These are phyloP conservation scores for Mercurialis annua DNA, from an alignment of 345 rosid species.

Conservation along the genomic window DNA sequence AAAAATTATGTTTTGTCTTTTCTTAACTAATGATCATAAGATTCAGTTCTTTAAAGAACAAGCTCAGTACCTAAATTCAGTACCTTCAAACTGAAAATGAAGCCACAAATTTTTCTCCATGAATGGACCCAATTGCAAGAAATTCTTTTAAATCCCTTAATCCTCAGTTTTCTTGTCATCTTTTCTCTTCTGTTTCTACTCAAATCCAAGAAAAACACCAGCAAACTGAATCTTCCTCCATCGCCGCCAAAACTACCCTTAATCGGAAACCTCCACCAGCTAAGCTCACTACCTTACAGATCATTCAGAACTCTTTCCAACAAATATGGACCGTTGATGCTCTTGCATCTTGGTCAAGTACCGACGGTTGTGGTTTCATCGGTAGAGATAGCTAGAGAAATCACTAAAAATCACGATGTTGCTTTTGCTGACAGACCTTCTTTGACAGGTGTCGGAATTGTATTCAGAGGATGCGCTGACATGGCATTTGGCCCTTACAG, in stretches of 20 bases:
- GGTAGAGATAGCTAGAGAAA: conserved; percentile 13
- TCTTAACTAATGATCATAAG: no score
- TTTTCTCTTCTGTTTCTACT: background rate
- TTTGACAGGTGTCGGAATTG: conserved; percentile 1
- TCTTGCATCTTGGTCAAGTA: conserved; percentile 7
- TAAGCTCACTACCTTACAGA: conserved; percentile 15
- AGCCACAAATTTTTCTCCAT: background rate
- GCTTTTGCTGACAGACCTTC: conserved; percentile 22
- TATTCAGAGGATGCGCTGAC: conserved; percentile 14
- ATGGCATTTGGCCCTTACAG: conserved; percentile 22
- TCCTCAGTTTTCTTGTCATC: background rate
- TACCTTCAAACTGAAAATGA: conserved; percentile 1
- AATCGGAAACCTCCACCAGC: conserved; percentile 30
- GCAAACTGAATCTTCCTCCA: conserved; percentile 21
- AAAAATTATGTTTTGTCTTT: no score
- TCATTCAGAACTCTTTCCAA: conserved; percentile 13
- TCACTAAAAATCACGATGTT: conserved; percentile 16
- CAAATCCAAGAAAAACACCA: background rate
- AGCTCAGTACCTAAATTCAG: background rate
- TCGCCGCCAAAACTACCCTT: conserved; percentile 24
- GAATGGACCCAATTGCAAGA: background rate
- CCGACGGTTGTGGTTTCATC: conserved; percentile 31
- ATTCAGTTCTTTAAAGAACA: no score
- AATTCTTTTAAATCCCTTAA: background rate
- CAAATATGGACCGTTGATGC: conserved; percentile 28